Conservation (phyloP, 345 rosid genomes). For the Capsella bursapastoris region DNA sequence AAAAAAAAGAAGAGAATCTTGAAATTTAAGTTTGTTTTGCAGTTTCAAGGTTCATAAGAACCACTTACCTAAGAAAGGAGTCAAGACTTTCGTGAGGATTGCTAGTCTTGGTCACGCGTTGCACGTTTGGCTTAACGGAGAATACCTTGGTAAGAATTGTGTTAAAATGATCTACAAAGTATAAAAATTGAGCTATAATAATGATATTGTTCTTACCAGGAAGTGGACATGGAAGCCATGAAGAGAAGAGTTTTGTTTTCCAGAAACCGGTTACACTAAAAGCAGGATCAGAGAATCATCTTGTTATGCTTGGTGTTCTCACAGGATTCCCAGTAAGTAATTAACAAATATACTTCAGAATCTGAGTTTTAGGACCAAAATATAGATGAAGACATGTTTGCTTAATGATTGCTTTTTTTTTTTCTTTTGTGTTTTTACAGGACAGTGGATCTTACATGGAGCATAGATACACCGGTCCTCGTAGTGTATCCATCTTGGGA, state of each 20-base stretch:
- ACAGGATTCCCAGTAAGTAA: conserved; percentile 76
- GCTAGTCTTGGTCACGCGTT: conserved; percentile 93
- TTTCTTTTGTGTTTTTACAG: conserved; percentile 39
- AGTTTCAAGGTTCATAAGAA: conserved; percentile 56
- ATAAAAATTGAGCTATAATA: background rate
- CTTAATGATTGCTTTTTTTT: background rate
- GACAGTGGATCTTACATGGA: conserved; percentile 97
- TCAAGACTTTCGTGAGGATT: conserved; percentile 55
- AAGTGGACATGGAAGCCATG: conserved; percentile 77
- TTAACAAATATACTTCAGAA: background rate
- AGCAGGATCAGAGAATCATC: conserved; percentile 55
- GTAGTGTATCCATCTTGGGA: conserved; percentile 70
- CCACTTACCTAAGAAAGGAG: conserved; percentile 55
- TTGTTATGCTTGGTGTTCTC: conserved; percentile 55
- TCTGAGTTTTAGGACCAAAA: background rate
- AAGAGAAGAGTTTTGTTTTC: conserved; percentile 82
- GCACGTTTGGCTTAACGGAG: conserved; percentile 70
- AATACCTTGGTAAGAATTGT: conserved; percentile 61
- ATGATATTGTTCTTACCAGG: conserved; percentile 47
- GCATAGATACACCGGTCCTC: conserved; percentile 84
- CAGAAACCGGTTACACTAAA: conserved; percentile 52
- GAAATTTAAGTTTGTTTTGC: conserved; percentile 25
- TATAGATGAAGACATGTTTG: background rate
- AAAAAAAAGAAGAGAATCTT: conserved; percentile 1
- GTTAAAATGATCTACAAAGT: background rate